phyloP scores from a whole-genome alignment of 306 rosid genomes.

The Quercus engelmannii region DNA sequence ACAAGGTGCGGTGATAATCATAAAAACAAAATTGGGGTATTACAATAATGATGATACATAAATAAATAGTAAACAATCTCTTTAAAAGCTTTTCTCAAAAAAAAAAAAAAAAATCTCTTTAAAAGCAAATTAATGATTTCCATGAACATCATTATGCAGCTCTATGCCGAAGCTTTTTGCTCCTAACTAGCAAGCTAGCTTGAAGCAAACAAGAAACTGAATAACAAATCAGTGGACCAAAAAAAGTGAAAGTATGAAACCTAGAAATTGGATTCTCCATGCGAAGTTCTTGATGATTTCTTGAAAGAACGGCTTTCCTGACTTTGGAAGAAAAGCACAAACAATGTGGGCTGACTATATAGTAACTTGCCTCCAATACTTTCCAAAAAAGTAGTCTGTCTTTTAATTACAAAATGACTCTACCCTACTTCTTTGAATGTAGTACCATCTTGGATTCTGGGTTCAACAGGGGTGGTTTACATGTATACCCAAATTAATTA shows the following conservation, averaged over 20 bases:
- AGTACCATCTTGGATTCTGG: background rate
- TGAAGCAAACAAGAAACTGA: background rate
- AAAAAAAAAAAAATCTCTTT: no score
- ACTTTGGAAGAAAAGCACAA: background rate
- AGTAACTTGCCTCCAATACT: background rate
- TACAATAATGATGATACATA: no score
- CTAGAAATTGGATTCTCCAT: background rate
- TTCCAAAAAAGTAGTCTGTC: background rate
- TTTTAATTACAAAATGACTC: background rate
- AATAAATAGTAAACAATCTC: no score
- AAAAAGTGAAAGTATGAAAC: background rate
- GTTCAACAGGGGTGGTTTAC: constrained; percentile 9
- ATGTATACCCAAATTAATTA: background rate
- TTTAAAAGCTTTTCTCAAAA: no score
- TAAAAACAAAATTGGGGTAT: no score
- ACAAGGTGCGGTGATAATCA: no score
- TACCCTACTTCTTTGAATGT: background rate
- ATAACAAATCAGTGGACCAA: background rate
- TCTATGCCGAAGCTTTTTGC: background rate
- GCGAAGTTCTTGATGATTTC: background rate
- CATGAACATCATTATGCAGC: background rate
- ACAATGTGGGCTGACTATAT: background rate
- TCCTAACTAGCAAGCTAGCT: background rate
- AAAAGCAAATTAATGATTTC: background rate
- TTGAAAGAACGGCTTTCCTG: background rate